phyloP scores from a whole-genome alignment of 176 grass and related monocot genomes.

The Melocanna baccifera region DNA sequence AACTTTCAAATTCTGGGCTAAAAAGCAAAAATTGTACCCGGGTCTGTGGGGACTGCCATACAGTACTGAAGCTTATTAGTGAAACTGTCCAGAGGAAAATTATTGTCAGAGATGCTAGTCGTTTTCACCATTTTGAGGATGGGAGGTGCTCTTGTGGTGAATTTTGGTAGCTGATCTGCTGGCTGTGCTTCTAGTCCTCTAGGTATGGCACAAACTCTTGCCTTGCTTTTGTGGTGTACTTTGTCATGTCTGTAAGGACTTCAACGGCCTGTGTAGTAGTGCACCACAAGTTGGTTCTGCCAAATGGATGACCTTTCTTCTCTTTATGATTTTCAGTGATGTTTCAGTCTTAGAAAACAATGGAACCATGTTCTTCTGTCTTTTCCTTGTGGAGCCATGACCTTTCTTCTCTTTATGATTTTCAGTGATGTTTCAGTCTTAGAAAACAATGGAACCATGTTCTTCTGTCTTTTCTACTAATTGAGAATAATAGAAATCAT shows the following conservation, averaged over 20 bases:
- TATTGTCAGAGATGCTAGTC: conserved; percentile 54
- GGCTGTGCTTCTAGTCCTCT: conserved; percentile 12
- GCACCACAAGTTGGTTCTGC: background rate
- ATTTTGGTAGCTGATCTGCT: conserved; percentile 60
- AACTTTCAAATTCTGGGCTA: too few relatives aligned
- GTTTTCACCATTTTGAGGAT: conserved; percentile 68
- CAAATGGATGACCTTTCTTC: background rate
- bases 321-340: background rate
- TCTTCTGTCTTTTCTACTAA: background rate
- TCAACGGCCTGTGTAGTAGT: background rate
- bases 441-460: background rate
- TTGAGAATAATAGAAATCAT: conserved; percentile 3
- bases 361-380: background rate
- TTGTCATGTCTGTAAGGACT: background rate
- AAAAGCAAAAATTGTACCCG: too few relatives aligned
- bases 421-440: background rate
- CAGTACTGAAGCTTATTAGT: conserved; percentile 66
- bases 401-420: background rate
- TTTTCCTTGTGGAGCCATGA: conserved; percentile 14
- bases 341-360: conserved; percentile 9
- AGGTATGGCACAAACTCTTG: background rate
- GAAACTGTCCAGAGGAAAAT: conserved; percentile 54
- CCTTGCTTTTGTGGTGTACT: background rate
- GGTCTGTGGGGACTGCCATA: conserved; percentile 65
- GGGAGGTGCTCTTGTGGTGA: conserved; percentile 70